Evolutionary conservation across 1,139 yeast species (phyloP).

Genomic region (Taiozyma sp.): DNA sequence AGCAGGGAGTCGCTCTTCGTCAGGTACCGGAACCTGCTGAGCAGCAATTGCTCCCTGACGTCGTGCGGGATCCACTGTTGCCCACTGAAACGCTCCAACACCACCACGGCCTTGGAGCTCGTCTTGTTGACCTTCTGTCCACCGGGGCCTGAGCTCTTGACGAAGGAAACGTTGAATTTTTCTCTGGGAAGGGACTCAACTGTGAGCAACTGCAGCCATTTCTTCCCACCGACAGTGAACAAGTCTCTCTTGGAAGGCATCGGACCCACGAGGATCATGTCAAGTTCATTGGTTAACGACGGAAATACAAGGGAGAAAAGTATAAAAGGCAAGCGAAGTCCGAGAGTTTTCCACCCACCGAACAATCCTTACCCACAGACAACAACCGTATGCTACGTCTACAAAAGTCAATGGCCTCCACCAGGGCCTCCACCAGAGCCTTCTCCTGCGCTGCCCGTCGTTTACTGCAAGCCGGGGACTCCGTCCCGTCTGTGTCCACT

Average conservation of each 20-base stretch:
- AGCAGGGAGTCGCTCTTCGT: constrained; percentile 54
- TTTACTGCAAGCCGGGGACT: constrained; percentile 46
- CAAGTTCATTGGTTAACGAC: too few species aligned
- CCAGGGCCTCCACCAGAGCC: constrained; percentile 19
- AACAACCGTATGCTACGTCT: background rate
- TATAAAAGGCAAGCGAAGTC: too few species aligned
- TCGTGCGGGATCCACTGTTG: constrained; percentile 63
- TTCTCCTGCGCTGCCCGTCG: constrained; percentile 33
- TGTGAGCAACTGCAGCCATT: constrained; percentile 41
- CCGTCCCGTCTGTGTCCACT: constrained; percentile 48
- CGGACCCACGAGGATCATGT: too few species aligned
- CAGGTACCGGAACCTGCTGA: constrained; percentile 44
- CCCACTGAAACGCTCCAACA: constrained; percentile 46
- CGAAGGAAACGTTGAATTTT: constrained; percentile 49
- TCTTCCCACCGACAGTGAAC: too few species aligned
- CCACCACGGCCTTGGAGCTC: constrained; percentile 71
- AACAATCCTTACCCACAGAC: too few species aligned
- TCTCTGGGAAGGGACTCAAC: constrained; percentile 41
- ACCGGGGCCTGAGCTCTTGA: constrained; percentile 88
- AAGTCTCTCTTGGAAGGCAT: too few species aligned
- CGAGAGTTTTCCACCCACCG: too few species aligned
- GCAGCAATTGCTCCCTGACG: constrained; percentile 39
- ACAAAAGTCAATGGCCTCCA: background rate
- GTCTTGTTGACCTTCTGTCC: constrained; percentile 93
- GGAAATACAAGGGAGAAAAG: too few species aligned